These are phyloP conservation scores for Tagetes patula DNA, from an alignment of 129 eudicot genomes.

Conservation along the genomic window DNA sequence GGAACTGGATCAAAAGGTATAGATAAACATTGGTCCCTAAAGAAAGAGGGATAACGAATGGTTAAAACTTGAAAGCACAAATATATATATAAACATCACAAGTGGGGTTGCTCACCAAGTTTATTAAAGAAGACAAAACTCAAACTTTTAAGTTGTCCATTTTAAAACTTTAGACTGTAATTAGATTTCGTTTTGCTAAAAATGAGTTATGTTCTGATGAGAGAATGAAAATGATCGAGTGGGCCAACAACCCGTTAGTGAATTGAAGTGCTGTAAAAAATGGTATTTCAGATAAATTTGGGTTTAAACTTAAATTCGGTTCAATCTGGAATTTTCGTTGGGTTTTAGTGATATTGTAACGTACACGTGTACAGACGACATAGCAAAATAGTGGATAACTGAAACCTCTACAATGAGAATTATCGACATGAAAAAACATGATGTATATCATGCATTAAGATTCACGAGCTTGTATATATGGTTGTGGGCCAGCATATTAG, in stretches of 20 bases:
- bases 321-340: too few relatives aligned
- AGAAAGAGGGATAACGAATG: background rate
- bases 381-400: background rate
- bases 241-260: too few relatives aligned
- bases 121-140: background rate
- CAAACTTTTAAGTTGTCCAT: background rate
- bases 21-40: constrained; percentile 6
- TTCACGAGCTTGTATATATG: background rate
- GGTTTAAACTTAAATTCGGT: too few relatives aligned
- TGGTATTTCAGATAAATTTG: background rate
- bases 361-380: too few relatives aligned
- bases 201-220: too few relatives aligned
- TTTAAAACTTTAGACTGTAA: background rate
- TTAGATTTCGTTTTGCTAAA: background rate
- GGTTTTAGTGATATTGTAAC: too few relatives aligned
- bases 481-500: background rate
- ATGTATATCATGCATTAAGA: background rate
- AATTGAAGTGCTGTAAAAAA: too few relatives aligned
- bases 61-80: background rate
- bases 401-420: background rate
- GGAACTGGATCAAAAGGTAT: constrained; percentile 5
- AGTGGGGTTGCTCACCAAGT: constrained; percentile 7
- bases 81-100: background rate
- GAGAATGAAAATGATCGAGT: too few relatives aligned
- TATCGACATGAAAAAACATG: constrained; percentile 20